Percentiles rank a stretch among this genome's conserved stretches.
These are phyloP conservation scores for Amyloporia xantha DNA, from an alignment of 768 basidiomycete genomes.

Conservation along the genomic window DNA sequence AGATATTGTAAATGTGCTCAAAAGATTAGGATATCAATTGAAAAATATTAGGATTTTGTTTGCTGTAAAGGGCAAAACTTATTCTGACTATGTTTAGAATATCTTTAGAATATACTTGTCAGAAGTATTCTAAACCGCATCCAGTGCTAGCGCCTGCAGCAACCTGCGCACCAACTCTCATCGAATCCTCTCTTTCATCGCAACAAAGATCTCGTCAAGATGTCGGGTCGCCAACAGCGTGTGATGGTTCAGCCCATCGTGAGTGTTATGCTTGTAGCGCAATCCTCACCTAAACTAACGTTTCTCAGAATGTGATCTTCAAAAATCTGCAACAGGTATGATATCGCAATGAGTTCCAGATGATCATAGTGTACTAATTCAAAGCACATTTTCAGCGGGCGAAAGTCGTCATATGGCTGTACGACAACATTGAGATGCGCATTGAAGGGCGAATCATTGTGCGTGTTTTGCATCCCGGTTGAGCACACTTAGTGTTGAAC, in stretches of 20 bases:
- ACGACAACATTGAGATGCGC: conserved; percentile 94
- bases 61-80: too few relatives aligned
- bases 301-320: conserved; percentile 85
- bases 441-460: conserved; percentile 96
- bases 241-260: conserved; percentile 99
- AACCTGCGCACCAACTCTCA: not conserved
- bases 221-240: conserved; percentile 90
- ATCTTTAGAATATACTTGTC: too few relatives aligned
- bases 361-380: not conserved
- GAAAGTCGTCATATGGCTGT: conserved; percentile 91
- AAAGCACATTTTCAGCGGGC: conserved; percentile 44
- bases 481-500: conserved; percentile 35
- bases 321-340: conserved; percentile 88
- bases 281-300: not conserved
- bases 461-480: conserved; percentile 33
- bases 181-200: conserved; percentile 8
- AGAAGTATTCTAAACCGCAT: too few relatives aligned
- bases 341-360: not conserved
- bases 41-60: too few relatives aligned
- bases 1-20: too few relatives aligned
- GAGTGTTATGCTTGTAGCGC: conserved; percentile 26
- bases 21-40: too few relatives aligned
- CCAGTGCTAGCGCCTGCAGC: not conserved
- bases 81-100: too few relatives aligned
- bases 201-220: conserved; percentile 32